Conservation (phyloP, 2,329 filamentous ascomycete species). For the Pseudofabraea citricarpa region DNA sequence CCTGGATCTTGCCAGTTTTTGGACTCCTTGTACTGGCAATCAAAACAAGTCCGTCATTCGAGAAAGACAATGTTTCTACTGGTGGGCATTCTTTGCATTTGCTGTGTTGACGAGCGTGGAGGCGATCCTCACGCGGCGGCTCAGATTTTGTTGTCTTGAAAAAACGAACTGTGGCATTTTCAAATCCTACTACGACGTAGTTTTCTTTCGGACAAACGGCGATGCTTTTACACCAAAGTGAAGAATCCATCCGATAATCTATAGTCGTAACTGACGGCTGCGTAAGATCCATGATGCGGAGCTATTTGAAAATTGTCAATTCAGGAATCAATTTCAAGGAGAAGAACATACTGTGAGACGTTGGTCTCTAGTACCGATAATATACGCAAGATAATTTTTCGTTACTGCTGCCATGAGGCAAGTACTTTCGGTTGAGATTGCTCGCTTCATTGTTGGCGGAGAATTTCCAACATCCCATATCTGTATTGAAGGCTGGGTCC, state of each 20-base stretch:
- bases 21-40: conserved; percentile 32
- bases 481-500: conserved; percentile 33
- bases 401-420: conserved; percentile 34
- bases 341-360: conserved; percentile 35
- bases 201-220: conserved; percentile 34
- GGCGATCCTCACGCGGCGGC: conserved; percentile 31
- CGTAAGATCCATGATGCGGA: conserved; percentile 32
- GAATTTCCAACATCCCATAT: conserved; percentile 34
- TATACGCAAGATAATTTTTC: conserved; percentile 32
- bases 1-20: conserved; percentile 32
- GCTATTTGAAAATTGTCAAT: conserved; percentile 18
- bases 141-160: conserved; percentile 31
- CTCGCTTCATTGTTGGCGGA: conserved; percentile 28
- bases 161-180: conserved; percentile 34
- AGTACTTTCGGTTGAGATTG: conserved; percentile 32
- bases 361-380: conserved; percentile 35
- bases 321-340: no score
- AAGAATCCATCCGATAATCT: conserved; percentile 35
- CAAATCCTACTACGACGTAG: conserved; percentile 36
- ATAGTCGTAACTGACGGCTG: conserved; percentile 27
- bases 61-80: conserved; percentile 36
- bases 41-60: conserved; percentile 33
- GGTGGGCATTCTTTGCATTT: conserved; percentile 31
- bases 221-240: conserved; percentile 34
- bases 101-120: conserved; percentile 29